Percentiles rank a stretch among this genome's conserved stretches.
Conservation (phyloP, 805 yeast genomes). For the Blastobotrys robertii region DNA sequence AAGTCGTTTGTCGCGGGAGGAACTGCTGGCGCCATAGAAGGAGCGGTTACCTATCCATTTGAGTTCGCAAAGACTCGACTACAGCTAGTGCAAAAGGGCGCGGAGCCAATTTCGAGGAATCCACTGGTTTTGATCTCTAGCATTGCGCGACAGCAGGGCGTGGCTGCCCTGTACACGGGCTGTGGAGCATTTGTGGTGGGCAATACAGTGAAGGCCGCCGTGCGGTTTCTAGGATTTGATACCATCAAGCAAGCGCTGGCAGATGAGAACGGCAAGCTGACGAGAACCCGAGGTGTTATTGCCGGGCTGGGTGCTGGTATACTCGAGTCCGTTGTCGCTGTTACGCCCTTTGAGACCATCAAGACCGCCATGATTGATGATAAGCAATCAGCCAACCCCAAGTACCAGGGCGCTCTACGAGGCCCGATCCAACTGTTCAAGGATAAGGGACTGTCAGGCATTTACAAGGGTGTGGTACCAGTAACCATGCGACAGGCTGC, state of each 20-base stretch:
- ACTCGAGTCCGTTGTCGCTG: conserved; percentile 83
- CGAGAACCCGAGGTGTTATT: conserved; percentile 83
- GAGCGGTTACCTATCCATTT: conserved; percentile 86
- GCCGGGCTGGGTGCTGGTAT: conserved; percentile 99
- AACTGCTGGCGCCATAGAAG: conserved; percentile 51
- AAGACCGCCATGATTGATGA: conserved; percentile 95
- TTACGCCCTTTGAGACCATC: conserved; percentile 94
- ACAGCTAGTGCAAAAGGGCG: conserved; percentile 43
- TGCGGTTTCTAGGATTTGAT: conserved; percentile 88
- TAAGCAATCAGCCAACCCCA: conserved; percentile 65
- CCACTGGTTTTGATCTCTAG: conserved; percentile 74
- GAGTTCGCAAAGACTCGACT: conserved; percentile 93
- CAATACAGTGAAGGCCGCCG: conserved; percentile 93
- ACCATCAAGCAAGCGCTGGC: conserved; percentile 65
- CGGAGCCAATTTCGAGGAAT: conserved; percentile 48
- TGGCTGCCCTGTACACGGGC: conserved; percentile 76
- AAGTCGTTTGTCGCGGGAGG: conserved; percentile 37
- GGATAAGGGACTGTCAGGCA: conserved; percentile 75
- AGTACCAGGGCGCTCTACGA: conserved; percentile 50
- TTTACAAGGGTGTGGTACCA: conserved; percentile 84
- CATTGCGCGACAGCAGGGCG: conserved; percentile 70
- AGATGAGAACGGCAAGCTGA: conserved; percentile 77
- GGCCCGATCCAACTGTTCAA: conserved; percentile 57
- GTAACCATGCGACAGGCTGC: conserved; percentile 95
- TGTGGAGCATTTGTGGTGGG: conserved; percentile 96